Evolutionary conservation across 148 eudicot genomes (phyloP).

Genomic region (Tetragonia tetragonoides): DNA sequence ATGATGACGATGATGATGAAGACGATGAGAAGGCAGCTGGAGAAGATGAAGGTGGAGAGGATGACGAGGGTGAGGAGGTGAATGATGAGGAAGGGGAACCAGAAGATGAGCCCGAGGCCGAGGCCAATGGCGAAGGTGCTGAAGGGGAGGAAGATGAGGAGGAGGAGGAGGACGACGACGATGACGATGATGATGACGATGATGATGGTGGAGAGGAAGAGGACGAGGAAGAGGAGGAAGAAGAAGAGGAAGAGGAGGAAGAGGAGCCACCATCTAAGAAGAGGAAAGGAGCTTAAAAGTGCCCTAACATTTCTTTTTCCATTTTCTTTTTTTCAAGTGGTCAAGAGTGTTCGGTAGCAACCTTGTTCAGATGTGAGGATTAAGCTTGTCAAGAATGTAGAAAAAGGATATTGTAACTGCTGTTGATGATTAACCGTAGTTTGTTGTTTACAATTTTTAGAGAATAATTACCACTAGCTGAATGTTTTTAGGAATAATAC

Average conservation of each 20-base stretch:
- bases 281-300: conserved; percentile 35
- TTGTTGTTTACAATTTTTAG: conserved; percentile 20
- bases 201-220: conserved; percentile 25
- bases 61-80: conserved; percentile 31
- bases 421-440: conserved; percentile 22
- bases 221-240: conserved; percentile 28
- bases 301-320: conserved; percentile 4
- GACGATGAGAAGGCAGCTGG: conserved; percentile 22
- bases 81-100: conserved; percentile 32
- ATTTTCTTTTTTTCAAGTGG: not conserved
- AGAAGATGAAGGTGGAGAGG: conserved; percentile 26
- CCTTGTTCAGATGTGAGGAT: conserved; percentile 25
- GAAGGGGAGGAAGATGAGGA: conserved; percentile 28
- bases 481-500: conserved; percentile 11
- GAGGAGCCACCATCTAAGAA: conserved; percentile 44
- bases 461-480: conserved; percentile 19
- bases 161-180: conserved; percentile 24
- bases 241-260: conserved; percentile 32
- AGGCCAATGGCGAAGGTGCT: conserved; percentile 35
- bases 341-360: conserved; percentile 8
- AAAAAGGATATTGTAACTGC: conserved; percentile 13
- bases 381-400: conserved; percentile 22
- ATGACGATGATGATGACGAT: conserved; percentile 24
- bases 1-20: conserved; percentile 31
- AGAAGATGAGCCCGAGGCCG: conserved; percentile 34